Evolutionary conservation across 371 early-diverging fungal genomes (phyloP).

Genomic region (Zychaea mexicana): DNA sequence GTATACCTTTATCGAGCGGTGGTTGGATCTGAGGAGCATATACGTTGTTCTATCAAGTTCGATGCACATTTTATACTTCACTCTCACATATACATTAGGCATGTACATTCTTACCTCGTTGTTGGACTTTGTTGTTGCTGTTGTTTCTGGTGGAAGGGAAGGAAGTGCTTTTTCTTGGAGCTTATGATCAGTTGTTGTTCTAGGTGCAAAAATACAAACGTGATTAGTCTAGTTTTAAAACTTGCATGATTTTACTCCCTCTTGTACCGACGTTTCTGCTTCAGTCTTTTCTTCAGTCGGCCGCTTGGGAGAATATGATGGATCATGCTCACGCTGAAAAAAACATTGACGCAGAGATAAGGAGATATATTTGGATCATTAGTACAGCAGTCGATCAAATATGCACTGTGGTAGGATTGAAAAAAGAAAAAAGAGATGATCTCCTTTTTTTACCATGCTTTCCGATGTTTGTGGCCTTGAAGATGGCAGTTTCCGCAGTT

Average conservation of each 20-base stretch:
- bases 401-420: too few relatives aligned
- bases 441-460: background rate
- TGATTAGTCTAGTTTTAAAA: slow-evolving; percentile 1
- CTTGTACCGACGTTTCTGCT: background rate
- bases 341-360: background rate
- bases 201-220: slow-evolving; percentile 2
- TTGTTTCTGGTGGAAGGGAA: background rate
- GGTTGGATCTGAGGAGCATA: background rate
- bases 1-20: background rate
- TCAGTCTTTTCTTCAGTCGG: background rate
- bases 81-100: background rate
- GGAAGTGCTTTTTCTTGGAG: slow-evolving; percentile 2
- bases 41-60: background rate
- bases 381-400: too few relatives aligned
- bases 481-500: slow-evolving; percentile 20
- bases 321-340: background rate
- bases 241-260: background rate
- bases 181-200: background rate
- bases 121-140: background rate
- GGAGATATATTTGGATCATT: background rate
- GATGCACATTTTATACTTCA: background rate
- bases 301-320: background rate
- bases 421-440: background rate
- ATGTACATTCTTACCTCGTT: background rate
- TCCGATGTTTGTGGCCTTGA: background rate